phyloP scores from a whole-genome alignment of 306 rosid species.

The Quercus ilex region DNA sequence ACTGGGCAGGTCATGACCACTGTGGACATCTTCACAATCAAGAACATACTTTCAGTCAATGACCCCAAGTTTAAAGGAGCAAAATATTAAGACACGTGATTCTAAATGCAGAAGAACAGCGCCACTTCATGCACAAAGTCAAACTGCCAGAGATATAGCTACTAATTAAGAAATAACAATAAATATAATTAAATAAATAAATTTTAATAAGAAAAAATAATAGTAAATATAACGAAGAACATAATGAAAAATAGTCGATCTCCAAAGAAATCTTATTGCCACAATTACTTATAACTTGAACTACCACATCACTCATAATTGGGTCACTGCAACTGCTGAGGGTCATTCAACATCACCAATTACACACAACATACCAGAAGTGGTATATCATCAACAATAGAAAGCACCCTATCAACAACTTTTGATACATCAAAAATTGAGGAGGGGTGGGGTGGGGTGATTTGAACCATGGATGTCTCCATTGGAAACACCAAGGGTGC shows the following conservation, averaged over 20 bases:
- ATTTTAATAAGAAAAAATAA: too few relatives aligned
- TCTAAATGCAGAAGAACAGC: conserved; percentile 2
- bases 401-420: too few relatives aligned
- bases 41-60: conserved; percentile 27
- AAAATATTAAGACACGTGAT: neutral
- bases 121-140: neutral
- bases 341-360: neutral
- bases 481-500: too few relatives aligned
- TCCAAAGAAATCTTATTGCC: neutral
- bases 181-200: too few relatives aligned
- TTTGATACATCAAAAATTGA: too few relatives aligned
- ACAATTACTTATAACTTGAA: neutral
- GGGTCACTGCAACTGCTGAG: neutral
- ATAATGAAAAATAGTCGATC: conserved; percentile 5
- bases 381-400: too few relatives aligned
- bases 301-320: neutral
- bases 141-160: conserved; percentile 5
- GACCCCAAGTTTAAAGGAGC: conserved; percentile 15
- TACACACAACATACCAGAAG: neutral
- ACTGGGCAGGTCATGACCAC: conserved; percentile 60
- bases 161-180: neutral
- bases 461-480: too few relatives aligned
- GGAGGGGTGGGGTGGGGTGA: too few relatives aligned
- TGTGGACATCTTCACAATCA: conserved; percentile 59
- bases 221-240: neutral